Percentiles rank a stretch among this genome's conserved stretches.
phyloP scores from a whole-genome alignment of 768 basidiomycete genomes.

The Lanmaoa rubissima region DNA sequence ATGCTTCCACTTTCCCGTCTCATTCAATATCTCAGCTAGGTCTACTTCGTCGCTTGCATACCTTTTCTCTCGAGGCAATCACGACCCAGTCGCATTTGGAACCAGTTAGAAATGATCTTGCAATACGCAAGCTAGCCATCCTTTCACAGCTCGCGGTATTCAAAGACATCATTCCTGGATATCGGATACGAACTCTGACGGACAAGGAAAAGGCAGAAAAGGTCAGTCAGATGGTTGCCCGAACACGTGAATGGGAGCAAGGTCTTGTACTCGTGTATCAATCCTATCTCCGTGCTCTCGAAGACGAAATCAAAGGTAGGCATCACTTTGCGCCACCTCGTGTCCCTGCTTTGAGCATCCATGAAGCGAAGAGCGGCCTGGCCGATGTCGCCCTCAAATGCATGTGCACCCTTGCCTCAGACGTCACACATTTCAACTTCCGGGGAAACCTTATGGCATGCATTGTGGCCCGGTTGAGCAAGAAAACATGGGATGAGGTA shows the following conservation, averaged over 20 bases:
- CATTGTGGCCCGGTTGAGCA: slow-evolving; percentile 78
- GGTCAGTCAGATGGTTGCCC: slow-evolving; percentile 88
- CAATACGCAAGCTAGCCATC: slow-evolving; percentile 85
- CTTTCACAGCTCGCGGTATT: slow-evolving; percentile 91
- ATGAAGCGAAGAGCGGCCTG: slow-evolving; percentile 60
- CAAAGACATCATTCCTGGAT: slow-evolving; percentile 95
- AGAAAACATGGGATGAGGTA: slow-evolving; percentile 87
- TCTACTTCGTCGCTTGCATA: slow-evolving; percentile 82
- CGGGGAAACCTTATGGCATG: slow-evolving; percentile 88
- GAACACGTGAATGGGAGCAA: slow-evolving; percentile 94
- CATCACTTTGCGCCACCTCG: slow-evolving; percentile 17
- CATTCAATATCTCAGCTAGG: slow-evolving; percentile 58
- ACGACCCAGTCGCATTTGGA: slow-evolving; percentile 65
- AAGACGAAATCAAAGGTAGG: slow-evolving; percentile 79
- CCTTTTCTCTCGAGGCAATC: slow-evolving; percentile 80
- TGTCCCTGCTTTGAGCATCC: slow-evolving; percentile 19
- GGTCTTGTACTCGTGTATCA: slow-evolving; percentile 88
- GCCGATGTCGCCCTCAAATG: slow-evolving; percentile 72
- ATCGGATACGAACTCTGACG: slow-evolving; percentile 88
- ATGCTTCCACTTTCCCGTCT: slow-evolving; percentile 7
- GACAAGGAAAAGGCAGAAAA: slow-evolving; percentile 91
- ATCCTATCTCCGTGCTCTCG: slow-evolving; percentile 79
- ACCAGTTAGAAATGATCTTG: slow-evolving; percentile 71
- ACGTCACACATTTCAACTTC: slow-evolving; percentile 96
- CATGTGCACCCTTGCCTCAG: slow-evolving; percentile 81